Base-by-base conservation (phyloP, 106 monocot species). In the Allium sativum region DNA sequence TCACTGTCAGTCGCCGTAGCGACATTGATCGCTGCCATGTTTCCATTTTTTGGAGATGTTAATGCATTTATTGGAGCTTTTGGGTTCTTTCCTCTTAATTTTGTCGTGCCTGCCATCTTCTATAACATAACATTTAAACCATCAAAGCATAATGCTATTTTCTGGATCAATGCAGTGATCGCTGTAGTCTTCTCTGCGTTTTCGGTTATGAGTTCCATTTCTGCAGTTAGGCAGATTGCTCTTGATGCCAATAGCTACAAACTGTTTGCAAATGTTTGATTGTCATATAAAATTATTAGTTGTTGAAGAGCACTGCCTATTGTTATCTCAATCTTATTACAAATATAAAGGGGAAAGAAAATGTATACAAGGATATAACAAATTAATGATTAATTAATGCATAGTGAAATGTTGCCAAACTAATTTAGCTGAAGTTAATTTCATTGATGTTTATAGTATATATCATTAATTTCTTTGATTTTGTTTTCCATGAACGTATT, bases 1-100 rank as follows among this genome's bases (percentile, higher is more conserved):
- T 84, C 90, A 9, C 14, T 86, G 7, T 71, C 94, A 9, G 64
- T 94, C 16, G 76, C 40, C 12, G 0, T 70, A 0, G 79, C 81
- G 6, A 94, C 94, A 10, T 64, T 65, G 42, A 59, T 94, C 13
- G 89, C 83, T 6, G 89, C 90, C 48, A 94, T 94, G 94, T 77
- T 94, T 16, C 94, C 94, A 1, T 94, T 94, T 72, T 94, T 94
- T 42, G 94, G 90, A n/a, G 94, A 90, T 64, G 73, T 94, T 67
- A 90, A 90, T 53, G 86, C 73, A 1, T 64, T 90, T 20, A 81
- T 94, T 18, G 94, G 94, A 1, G 94, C 90, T 2, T 90, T 94
- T 21, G 90, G 89, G 9, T 94, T 84, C 70, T 59, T 94, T 15
- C 94, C 94, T 6, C 89, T 94, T 4, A 89, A 94, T 66, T 94